phyloP scores from a whole-genome alignment of 2,329 filamentous ascomycete species.

The Fusarium pseudocircinatum region DNA sequence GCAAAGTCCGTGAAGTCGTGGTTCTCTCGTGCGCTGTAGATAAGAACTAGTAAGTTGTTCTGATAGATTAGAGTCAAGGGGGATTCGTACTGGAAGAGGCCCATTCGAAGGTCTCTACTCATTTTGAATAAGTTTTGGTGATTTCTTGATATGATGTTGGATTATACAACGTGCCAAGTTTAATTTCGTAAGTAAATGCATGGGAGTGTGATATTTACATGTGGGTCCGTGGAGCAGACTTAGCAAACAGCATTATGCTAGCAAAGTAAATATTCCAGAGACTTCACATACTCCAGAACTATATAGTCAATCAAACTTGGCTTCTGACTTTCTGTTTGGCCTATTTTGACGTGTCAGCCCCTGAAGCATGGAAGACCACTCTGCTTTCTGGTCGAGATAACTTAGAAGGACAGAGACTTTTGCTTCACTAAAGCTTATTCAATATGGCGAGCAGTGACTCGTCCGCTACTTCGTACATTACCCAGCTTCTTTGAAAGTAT shows the following conservation, averaged over 20 bases:
- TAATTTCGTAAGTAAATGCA: too few relatives aligned
- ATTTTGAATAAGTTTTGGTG: too few relatives aligned
- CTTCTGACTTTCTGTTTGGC: too few relatives aligned
- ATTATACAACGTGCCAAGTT: not conserved
- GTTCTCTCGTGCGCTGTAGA: not conserved
- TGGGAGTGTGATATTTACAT: not conserved
- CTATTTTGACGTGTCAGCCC: too few relatives aligned
- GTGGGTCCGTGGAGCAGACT: fast-evolving
- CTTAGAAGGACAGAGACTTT: not conserved
- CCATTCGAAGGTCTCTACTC: not conserved
- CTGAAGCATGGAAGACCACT: not conserved
- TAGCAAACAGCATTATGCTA: fast-evolving
- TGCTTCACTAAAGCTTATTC: not conserved
- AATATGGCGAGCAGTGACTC: not conserved
- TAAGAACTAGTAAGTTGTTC: not conserved
- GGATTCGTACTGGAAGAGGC: not conserved
- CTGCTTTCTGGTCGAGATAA: not conserved
- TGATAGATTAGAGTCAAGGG: not conserved
- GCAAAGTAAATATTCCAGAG: not conserved
- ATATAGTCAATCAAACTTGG: too few relatives aligned
- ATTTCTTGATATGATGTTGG: not conserved
- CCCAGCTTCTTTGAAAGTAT: not conserved
- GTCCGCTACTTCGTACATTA: fast-evolving
- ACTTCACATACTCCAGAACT: not conserved
- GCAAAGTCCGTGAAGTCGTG: not conserved